Conservation (phyloP, 176 grass and related monocot species). For the Miscanthus lutarioriparius region DNA sequence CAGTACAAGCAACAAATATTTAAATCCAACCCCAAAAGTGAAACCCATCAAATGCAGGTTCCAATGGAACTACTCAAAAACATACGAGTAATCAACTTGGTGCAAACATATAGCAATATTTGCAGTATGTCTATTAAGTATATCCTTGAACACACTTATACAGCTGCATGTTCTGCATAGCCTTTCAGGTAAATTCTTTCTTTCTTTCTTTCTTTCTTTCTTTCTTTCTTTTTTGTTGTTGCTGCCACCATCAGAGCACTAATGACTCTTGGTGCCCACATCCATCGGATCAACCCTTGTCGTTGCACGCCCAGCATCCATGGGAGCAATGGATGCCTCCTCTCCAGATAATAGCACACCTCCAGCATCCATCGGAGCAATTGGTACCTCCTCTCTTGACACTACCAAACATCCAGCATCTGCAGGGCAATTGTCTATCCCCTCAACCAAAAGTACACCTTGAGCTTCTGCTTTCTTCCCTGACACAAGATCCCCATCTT, state of each 20-base stretch:
- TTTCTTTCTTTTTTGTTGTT: neutral
- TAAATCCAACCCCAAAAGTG: neutral
- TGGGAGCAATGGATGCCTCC: neutral
- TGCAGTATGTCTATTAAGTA: slow-evolving; percentile 7
- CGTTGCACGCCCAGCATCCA: neutral
- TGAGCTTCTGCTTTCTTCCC: slow-evolving; percentile 3
- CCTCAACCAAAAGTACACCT: neutral
- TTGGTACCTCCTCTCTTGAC: neutral
- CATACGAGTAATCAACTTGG: neutral
- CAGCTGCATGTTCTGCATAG: neutral
- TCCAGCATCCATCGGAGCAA: neutral
- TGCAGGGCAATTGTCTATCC: neutral
- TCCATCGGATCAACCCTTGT: slow-evolving; percentile 1
- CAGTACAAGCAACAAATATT: slow-evolving; percentile 2
- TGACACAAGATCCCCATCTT: neutral
- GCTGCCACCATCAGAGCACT: neutral
- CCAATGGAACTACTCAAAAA: neutral
- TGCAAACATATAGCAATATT: slow-evolving; percentile 24
- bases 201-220: neutral
- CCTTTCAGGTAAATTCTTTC: neutral
- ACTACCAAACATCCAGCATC: neutral
- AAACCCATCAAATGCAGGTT: neutral
- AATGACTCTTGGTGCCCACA: neutral
- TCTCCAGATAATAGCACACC: slow-evolving; percentile 3
- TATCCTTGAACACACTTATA: neutral